These are phyloP conservation scores for Boletus eberwhitei DNA, from an alignment of 768 basidiomycete species.

Conservation along the genomic window DNA sequence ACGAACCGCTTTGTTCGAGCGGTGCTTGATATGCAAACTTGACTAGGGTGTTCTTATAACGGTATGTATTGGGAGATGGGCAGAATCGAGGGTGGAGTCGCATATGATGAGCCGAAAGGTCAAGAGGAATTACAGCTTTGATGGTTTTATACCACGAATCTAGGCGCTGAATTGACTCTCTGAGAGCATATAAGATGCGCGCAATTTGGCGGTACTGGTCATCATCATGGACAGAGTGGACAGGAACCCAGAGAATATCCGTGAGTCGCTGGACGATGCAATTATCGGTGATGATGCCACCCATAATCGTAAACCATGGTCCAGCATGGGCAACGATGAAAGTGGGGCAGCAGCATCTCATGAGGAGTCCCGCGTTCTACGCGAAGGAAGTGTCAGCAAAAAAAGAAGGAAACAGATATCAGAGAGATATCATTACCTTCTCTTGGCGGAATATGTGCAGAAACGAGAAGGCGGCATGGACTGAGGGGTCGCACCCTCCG, in stretches of 20 bases:
- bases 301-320: conserved; percentile 32
- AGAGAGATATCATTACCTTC: no score
- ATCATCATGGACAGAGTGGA: conserved; percentile 15
- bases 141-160: conserved; percentile 20
- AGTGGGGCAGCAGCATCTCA: conserved; percentile 27
- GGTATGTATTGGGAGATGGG: conserved; percentile 12
- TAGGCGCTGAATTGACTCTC: conserved; percentile 9
- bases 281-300: conserved; percentile 27
- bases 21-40: conserved; percentile 18
- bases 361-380: conserved; percentile 10
- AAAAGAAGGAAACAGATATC: background rate
- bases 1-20: conserved; percentile 14
- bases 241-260: conserved; percentile 30
- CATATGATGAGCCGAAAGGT: background rate
- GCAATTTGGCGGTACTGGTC: conserved; percentile 11
- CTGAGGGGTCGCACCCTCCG: no score
- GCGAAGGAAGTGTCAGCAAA: background rate
- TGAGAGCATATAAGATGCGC: conserved; percentile 22
- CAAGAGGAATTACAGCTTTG: background rate
- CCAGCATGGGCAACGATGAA: conserved; percentile 20
- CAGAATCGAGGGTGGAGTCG: conserved; percentile 19
- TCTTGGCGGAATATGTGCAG: conserved; percentile 8
- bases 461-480: no score
- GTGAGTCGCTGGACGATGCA: conserved; percentile 35
- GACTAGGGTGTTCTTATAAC: background rate